phyloP scores from a whole-genome alignment of 768 basidiomycete species.

The Myochromella boudieri region DNA sequence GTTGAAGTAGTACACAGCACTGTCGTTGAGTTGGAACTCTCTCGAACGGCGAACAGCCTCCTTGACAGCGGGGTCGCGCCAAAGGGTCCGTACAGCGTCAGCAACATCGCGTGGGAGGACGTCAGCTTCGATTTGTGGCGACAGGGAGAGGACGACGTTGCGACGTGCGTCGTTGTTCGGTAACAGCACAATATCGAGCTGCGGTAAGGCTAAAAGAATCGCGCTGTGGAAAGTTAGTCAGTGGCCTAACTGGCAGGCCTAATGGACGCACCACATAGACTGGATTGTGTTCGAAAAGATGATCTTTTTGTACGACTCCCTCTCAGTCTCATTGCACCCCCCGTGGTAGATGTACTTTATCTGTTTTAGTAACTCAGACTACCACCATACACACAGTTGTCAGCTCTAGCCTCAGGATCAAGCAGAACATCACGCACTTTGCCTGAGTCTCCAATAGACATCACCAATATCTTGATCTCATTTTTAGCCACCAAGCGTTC shows the following conservation, averaged over 20 bases:
- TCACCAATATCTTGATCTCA: no score
- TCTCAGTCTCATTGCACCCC: conserved; percentile 74
- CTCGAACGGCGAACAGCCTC: conserved; percentile 79
- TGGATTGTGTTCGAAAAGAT: conserved; percentile 85
- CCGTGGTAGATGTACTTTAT: conserved; percentile 90
- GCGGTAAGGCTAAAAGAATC: conserved; percentile 80
- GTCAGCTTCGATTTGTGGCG: conserved; percentile 82
- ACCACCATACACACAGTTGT: no score
- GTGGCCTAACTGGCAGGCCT: no score
- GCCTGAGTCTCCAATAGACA: no score
- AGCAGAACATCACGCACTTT: no score
- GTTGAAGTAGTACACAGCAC: conserved; percentile 92
- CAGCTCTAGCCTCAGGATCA: no score
- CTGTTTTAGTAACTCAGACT: conserved; percentile 57
- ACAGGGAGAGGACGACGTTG: conserved; percentile 61
- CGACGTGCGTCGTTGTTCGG: conserved; percentile 66
- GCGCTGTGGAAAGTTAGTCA: background rate
- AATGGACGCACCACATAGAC: conserved; percentile 69
- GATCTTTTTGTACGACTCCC: conserved; percentile 86
- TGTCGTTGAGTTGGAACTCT: conserved; percentile 95
- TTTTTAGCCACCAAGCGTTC: conserved; percentile 89
- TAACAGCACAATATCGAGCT: conserved; percentile 69
- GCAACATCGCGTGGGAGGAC: conserved; percentile 71
- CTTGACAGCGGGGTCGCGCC: conserved; percentile 72
- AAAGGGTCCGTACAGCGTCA: conserved; percentile 70